Evolutionary conservation across 768 basidiomycete species (phyloP).

Genomic region (Suillus fuscotomentosus): DNA sequence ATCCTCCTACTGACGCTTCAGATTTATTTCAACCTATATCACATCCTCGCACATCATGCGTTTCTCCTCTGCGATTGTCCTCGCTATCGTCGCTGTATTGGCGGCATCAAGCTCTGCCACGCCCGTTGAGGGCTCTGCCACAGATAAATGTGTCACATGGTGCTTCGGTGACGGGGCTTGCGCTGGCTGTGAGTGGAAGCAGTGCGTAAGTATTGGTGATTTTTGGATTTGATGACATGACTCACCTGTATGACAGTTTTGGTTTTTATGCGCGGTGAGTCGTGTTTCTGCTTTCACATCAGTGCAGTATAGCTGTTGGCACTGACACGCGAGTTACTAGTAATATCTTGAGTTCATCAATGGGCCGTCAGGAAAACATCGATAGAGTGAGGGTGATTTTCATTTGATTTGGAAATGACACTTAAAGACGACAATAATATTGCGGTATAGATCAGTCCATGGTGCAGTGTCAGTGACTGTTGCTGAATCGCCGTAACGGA

Average conservation of each 20-base stretch:
- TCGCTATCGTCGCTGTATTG: not conserved
- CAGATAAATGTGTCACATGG: rapidly evolving
- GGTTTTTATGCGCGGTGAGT: too few species aligned
- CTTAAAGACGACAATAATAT: too few species aligned
- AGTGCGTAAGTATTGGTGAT: not conserved
- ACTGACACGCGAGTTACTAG: not conserved
- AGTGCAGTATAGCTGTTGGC: not conserved
- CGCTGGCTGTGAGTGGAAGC: rapidly evolving
- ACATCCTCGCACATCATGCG: not conserved
- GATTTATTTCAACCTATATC: not conserved
- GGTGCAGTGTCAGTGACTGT: too few species aligned
- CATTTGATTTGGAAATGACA: not conserved
- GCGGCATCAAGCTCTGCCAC: not conserved
- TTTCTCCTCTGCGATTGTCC: not conserved
- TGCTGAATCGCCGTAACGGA: too few species aligned
- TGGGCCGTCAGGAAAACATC: not conserved
- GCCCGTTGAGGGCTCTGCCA: not conserved
- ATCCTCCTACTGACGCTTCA: not conserved
- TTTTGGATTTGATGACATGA: not conserved
- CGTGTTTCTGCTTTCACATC: not conserved
- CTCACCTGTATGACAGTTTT: not conserved
- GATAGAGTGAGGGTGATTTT: not conserved
- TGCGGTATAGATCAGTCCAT: too few species aligned
- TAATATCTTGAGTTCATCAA: not conserved
- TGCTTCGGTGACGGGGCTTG: not conserved